Evolutionary conservation across 352 stramenopile genomes (phyloP), one percentile per base, ranked within the genome.

Genomic region (Globisporangium irregulare): DNA sequence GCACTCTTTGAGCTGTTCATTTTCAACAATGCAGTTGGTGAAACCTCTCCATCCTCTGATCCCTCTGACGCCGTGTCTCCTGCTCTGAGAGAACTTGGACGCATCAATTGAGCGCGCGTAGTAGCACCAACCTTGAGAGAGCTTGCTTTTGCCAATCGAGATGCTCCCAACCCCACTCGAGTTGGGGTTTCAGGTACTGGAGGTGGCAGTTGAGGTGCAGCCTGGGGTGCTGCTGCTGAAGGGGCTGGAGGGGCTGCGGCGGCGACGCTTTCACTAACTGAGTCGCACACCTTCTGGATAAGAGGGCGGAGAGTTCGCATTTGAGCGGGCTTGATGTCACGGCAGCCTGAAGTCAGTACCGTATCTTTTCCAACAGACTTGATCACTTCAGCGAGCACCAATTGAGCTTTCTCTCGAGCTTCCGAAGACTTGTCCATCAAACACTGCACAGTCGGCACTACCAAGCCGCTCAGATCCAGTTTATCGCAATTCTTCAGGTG

Each of bases 251-350:
- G 48, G 9, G 41, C 32, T 43, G 59, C 29, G 24, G 25, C 53
- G 9, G 53, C 67, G 8, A 64, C 70, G 10, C 64, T 77, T 41
- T 88, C 78, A 3, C 79, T 75, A 27, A 73, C 60, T 18, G 53
- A 67, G 27, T 89, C 79, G 46, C 66, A 81, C 4, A 91, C 86
- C 63, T 94, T 94, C 48, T 93, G 77, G 10, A 96, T 82, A 29
- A 95, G 74, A n/a, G 89, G 89, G n/a, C 91, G 89, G 4, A 96
- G 68, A 46, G 86, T 87, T 41, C 89, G 80, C 89, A 96, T 96
- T 29, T 92, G 85, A 4, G 89, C 89, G 32, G 89, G 89, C 55
- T 95, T 92, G 56, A 96, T 88, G 61, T 95, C 86, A 15, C 89
- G 73, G 43, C 89, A 96, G 8, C 86, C 87, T 10, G 71, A 79